Evolutionary conservation across 1,284 basidiomycete species (phyloP).

Genomic region (Ustilago lituana): DNA sequence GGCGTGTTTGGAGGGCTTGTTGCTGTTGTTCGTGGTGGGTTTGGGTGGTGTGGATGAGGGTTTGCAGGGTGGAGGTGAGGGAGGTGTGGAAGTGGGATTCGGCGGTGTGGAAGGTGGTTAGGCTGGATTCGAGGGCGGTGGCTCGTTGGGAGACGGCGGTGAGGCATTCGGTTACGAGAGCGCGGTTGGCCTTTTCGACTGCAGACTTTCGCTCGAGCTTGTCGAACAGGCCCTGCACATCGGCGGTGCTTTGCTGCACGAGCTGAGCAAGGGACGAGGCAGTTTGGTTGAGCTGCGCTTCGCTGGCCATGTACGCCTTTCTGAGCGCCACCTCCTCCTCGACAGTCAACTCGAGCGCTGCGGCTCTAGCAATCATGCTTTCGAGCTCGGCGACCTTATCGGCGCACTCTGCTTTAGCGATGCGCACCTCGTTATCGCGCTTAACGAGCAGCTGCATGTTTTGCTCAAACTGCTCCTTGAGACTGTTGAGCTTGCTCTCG

Average conservation of each 20-base stretch:
- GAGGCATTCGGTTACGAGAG: constrained; percentile 75
- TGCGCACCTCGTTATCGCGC: constrained; percentile 55
- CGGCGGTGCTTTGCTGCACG: constrained; percentile 76
- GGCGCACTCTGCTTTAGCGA: constrained; percentile 48
- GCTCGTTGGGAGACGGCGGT: constrained; percentile 72
- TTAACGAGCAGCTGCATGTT: constrained; percentile 63
- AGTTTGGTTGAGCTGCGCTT: constrained; percentile 76
- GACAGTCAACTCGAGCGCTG: constrained; percentile 38
- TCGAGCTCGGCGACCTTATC: constrained; percentile 51
- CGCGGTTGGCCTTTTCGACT: constrained; percentile 76
- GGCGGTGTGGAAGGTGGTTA: constrained; percentile 75
- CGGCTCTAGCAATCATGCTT: constrained; percentile 38
- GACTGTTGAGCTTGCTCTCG: constrained; percentile 57
- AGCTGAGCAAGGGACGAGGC: constrained; percentile 77
- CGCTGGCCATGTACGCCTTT: constrained; percentile 80
- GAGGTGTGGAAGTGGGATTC: constrained; percentile 72
- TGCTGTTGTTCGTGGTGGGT: constrained; percentile 73
- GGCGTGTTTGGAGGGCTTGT: constrained; percentile 67
- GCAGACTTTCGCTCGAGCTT: constrained; percentile 84
- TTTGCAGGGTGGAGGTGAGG: constrained; percentile 66
- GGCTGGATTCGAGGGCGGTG: constrained; percentile 72
- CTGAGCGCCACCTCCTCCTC: constrained; percentile 72
- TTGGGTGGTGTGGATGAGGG: constrained; percentile 70
- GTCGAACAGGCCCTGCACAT: constrained; percentile 79
- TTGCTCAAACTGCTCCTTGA: constrained; percentile 66